Base-by-base conservation (phyloP, 148 eudicot species). In the Chenopodium quinoa region DNA sequence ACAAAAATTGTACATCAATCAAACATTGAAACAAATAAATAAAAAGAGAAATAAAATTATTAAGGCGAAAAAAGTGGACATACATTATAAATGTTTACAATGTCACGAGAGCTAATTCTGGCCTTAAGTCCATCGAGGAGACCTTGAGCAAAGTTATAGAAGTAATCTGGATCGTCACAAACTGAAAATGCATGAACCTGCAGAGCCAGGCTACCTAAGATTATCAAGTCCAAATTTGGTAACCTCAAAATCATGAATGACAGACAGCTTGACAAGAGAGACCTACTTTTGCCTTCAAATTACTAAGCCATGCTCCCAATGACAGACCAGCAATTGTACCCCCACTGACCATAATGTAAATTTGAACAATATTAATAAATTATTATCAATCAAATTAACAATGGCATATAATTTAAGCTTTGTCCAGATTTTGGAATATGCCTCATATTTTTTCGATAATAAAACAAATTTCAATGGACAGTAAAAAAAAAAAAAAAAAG, bases 121-220 rank as follows among this genome's bases (percentile, higher is more conserved):
- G 88, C 94, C 19, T 84, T 65, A 37, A 91, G 89, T 79, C 91
- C 92, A 82, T 90, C 92, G 70, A 91, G 84, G 32, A 91, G 91
- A 78, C 87, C 89, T 89, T 91, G 94, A 76, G 81, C 88, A 87
- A 81, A 91, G 58, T 91, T 93, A 82, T 92, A 91, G 87, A 97
- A 97, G 91, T 94, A 97, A 78, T 92, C 91, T 46, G 99, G 99
- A 80, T 90, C 90, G 71, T 97, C 99, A 87, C 98, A 94, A 67
- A 97, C 98, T 58, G 94, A 87, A 81, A 79, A 97, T 40, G 97
- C 97, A 85, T 85, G 92, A 76, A 97, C 98, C 99, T 97, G 84
- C 58, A 80, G n/a, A 81, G 69, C 79, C 77, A 81, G n/a, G 22
- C 66, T 40, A 48, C 63, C 71, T 65, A 29, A 44, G 75, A 58